A percentile compares a stretch with the other conserved stretches of the same genome.
These are phyloP conservation scores for Kwoniella heveanensis DNA, from an alignment of 768 basidiomycete genomes.

Conservation along the genomic window DNA sequence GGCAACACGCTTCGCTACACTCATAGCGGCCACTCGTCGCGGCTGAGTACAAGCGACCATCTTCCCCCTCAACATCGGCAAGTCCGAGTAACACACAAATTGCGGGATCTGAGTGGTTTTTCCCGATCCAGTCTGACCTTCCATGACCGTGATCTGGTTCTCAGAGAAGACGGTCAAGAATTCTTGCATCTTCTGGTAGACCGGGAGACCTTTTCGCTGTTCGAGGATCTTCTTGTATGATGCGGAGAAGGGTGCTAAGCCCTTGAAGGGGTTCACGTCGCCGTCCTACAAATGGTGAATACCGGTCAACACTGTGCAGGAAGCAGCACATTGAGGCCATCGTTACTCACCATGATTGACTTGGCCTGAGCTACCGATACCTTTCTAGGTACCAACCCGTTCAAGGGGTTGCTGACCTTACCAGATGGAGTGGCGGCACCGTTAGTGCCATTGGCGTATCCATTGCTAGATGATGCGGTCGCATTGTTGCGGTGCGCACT, in stretches of 20 bases:
- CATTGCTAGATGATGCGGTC: conserved; percentile 25
- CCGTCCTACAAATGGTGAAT: conserved; percentile 62
- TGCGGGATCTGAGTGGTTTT: conserved; percentile 98
- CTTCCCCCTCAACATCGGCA: conserved; percentile 86
- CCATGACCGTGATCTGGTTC: conserved; percentile 76
- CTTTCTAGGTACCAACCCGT: conserved; percentile 71
- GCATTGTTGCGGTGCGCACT: conserved; percentile 14
- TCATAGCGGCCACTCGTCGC: conserved; percentile 94
- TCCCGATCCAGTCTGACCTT: conserved; percentile 86
- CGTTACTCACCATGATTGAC: conserved; percentile 68
- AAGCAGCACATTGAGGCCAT: not conserved
- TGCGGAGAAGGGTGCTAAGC: conserved; percentile 66
- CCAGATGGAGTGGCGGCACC: conserved; percentile 15
- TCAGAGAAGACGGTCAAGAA: conserved; percentile 80
- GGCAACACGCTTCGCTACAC: conserved; percentile 95
- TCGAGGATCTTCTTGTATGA: conserved; percentile 86
- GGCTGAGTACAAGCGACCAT: conserved; percentile 97
- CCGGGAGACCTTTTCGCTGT: conserved; percentile 82
- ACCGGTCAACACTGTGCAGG: not conserved
- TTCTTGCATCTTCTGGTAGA: conserved; percentile 87
- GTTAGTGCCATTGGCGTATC: conserved; percentile 26
- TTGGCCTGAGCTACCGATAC: conserved; percentile 69
- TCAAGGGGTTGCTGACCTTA: conserved; percentile 62
- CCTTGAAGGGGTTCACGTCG: conserved; percentile 85
- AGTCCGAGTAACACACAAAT: conserved; percentile 89